These are phyloP conservation scores for Phialophora chinensis DNA, from an alignment of 2,329 filamentous ascomycete species.

Conservation along the genomic window DNA sequence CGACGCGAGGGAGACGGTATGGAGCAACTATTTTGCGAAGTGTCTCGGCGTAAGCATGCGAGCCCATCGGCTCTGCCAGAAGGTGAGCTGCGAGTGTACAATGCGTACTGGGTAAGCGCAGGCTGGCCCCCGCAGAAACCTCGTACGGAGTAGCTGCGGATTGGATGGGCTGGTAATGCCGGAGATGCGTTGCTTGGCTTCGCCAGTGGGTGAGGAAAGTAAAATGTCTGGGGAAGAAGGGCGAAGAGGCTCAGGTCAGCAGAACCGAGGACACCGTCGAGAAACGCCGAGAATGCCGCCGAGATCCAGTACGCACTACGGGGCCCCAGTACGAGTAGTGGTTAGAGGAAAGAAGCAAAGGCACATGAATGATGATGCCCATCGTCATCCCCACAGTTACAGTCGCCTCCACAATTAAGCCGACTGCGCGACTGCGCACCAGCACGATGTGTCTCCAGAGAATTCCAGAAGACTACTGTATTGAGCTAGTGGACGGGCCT, in stretches of 20 bases:
- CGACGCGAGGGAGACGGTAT: not conserved
- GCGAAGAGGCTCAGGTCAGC: not conserved
- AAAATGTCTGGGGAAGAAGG: too few relatives aligned
- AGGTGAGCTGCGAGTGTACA: not conserved
- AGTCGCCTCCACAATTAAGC: conserved; percentile 17
- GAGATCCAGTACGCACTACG: not conserved
- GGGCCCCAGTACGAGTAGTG: too few relatives aligned
- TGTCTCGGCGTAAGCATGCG: not conserved
- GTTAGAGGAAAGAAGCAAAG: not conserved
- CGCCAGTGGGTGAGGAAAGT: too few relatives aligned
- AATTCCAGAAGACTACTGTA: conserved; percentile 10
- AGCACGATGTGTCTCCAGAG: not conserved
- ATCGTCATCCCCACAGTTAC: not conserved
- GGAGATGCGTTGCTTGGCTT: too few relatives aligned
- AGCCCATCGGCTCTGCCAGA: not conserved
- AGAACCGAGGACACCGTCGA: not conserved
- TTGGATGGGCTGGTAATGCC: not conserved
- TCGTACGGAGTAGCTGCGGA: not conserved
- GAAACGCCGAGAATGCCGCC: conserved; percentile 28
- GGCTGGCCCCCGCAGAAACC: not conserved
- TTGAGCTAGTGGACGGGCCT: not conserved
- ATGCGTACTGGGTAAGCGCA: not conserved
- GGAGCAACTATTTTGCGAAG: not conserved
- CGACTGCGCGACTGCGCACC: not conserved
- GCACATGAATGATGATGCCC: not conserved